These are phyloP conservation scores for Lentinula sp. DNA, from an alignment of 768 basidiomycete genomes.

Conservation along the genomic window DNA sequence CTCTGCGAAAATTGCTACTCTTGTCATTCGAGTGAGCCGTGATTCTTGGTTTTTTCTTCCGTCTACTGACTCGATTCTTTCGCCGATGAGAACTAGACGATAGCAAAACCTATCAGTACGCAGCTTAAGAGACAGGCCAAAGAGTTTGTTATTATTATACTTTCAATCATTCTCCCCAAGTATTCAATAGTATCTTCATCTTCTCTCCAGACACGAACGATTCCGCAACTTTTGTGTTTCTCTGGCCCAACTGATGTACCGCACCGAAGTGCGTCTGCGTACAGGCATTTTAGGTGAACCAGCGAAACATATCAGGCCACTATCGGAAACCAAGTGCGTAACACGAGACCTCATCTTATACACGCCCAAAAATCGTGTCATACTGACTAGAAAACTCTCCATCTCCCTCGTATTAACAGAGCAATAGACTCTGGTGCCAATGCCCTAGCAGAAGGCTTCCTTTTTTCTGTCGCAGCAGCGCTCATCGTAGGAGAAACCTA, in stretches of 20 bases:
- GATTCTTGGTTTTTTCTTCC: neutral
- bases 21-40: slow-evolving; percentile 61
- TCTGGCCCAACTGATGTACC: slow-evolving; percentile 75
- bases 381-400: neutral
- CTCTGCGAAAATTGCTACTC: slow-evolving; percentile 65
- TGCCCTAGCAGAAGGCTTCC: slow-evolving; percentile 76
- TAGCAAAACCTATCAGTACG: slow-evolving; percentile 76
- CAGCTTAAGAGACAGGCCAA: slow-evolving; percentile 65
- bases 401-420: slow-evolving; percentile 24
- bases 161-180: no score
- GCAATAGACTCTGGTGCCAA: slow-evolving; percentile 87
- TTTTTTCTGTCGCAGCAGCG: slow-evolving; percentile 68
- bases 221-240: slow-evolving; percentile 68
- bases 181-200: neutral
- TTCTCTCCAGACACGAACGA: slow-evolving; percentile 49
- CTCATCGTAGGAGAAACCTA: slow-evolving; percentile 76
- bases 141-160: slow-evolving; percentile 40
- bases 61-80: neutral
- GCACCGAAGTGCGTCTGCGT: slow-evolving; percentile 63
- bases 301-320: slow-evolving; percentile 62
- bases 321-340: slow-evolving; percentile 68
- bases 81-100: slow-evolving; percentile 40
- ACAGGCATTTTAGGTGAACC: slow-evolving; percentile 76
- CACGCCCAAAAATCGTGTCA: neutral
- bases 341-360: neutral